Percentiles rank a stretch among this genome's conserved stretches.
These are phyloP conservation scores for Saprolegnia parasitica DNA, from an alignment of 352 stramenopile genomes.

Conservation along the genomic window DNA sequence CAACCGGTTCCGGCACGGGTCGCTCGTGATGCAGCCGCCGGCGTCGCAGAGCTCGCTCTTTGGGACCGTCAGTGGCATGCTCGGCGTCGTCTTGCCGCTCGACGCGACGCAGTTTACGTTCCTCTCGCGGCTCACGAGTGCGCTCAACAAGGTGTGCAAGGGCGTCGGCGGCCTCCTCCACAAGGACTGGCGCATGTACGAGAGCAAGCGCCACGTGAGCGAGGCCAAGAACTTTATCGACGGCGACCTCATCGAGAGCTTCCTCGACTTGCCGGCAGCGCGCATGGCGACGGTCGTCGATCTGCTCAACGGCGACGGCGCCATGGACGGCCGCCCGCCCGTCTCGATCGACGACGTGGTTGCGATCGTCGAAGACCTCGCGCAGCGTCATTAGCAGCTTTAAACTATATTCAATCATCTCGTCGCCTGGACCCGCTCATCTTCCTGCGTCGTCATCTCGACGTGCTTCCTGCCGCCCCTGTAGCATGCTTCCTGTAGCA, in stretches of 20 bases:
- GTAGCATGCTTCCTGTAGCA: no score
- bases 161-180: constrained; percentile 91
- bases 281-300: constrained; percentile 89
- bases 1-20: constrained; percentile 94
- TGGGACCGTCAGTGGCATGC: constrained; percentile 94
- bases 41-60: constrained; percentile 56
- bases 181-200: constrained; percentile 90
- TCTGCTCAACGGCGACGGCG: constrained; percentile 86
- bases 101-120: constrained; percentile 90
- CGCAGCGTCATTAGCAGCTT: constrained; percentile 56
- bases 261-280: constrained; percentile 89
- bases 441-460: no score
- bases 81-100: constrained; percentile 90
- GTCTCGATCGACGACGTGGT: constrained; percentile 66
- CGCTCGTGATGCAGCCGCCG: constrained; percentile 91
- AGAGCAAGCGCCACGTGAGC: constrained; percentile 77
- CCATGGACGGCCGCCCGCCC: constrained; percentile 54
- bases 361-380: constrained; percentile 67
- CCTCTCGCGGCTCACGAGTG: constrained; percentile 84
- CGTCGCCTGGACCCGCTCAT: not conserved
- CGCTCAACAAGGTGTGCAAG: constrained; percentile 84
- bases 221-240: constrained; percentile 94
- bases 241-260: constrained; percentile 93
- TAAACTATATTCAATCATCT: constrained; percentile 16
- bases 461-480: no score